These are phyloP conservation scores for Discostella stelligeroides DNA, from an alignment of 108 stramenopile species.

Conservation along the genomic window DNA sequence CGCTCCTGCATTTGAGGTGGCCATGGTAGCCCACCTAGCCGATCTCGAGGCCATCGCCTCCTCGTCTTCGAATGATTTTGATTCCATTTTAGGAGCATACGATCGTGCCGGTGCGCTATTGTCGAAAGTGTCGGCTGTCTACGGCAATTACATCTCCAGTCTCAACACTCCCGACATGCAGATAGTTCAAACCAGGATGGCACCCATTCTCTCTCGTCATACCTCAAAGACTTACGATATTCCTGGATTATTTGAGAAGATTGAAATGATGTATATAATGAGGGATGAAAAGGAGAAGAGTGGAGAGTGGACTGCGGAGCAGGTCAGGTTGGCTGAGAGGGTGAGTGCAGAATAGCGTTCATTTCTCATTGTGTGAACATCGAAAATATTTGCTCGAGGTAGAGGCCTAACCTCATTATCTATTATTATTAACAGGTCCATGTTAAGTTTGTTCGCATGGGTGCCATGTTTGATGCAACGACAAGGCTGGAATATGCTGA, in stretches of 20 bases:
- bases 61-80: constrained; percentile 51
- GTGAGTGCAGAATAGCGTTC: too few relatives aligned
- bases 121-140: constrained; percentile 49
- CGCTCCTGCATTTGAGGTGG: constrained; percentile 57
- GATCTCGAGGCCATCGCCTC: constrained; percentile 65
- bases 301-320: constrained; percentile 53
- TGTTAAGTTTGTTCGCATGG: constrained; percentile 65
- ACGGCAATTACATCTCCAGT: constrained; percentile 54
- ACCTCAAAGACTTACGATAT: constrained; percentile 43
- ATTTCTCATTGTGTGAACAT: too few relatives aligned
- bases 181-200: constrained; percentile 58
- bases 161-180: constrained; percentile 63
- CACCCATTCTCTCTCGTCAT: constrained; percentile 62
- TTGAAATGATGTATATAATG: constrained; percentile 49
- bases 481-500: constrained; percentile 64
- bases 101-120: constrained; percentile 56
- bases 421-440: too few relatives aligned
- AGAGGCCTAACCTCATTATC: too few relatives aligned
- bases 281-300: constrained; percentile 34
- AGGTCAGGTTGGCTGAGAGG: constrained; percentile 69
- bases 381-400: too few relatives aligned
- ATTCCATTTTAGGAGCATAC: constrained; percentile 56
- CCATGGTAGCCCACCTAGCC: constrained; percentile 55
- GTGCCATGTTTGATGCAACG: constrained; percentile 56
- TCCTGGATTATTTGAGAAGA: constrained; percentile 75